Evolutionary conservation across 768 basidiomycete species (phyloP), one percentile per base, ranked within the genome.

Genomic region (Guyanaporus albipodus): DNA sequence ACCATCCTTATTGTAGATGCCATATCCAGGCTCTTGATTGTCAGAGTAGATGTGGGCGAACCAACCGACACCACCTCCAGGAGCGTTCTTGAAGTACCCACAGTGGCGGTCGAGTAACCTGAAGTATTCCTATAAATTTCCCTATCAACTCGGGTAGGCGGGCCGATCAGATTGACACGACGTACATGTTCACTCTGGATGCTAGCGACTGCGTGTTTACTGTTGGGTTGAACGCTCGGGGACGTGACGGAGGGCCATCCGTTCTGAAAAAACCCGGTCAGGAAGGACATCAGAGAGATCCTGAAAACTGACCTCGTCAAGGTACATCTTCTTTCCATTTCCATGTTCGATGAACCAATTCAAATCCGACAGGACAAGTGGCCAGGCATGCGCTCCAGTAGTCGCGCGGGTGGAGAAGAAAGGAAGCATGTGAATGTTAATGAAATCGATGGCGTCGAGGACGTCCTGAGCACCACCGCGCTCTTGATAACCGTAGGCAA

Each of bases 41-140:
- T 87, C 87, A 2, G 80, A 79, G 57, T 87, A 88, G 43, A 88
- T 82, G 59, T 89, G 87, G 21, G 83, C 84, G 55, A 90, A 90
- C 87, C 87, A 90, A 10, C 87, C 85, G 29, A 88, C 67, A 18
- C 85, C 85, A 17, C 85, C 85, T 4, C 76, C 76, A 21, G 65
- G 50, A 22, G 77, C 76, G 0, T 53, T 56, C 65, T 89, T 89
- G 57, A 89, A 71, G 55, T 79, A 72, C 10, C 67, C 55, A 56
- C 87, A 89, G 44, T 83, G 75, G 1, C 69, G 59, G 53, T 90
- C 84, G 12, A 89, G 74, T 11, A 89, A 62, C 18, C 63, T 62
- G 50, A 71, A 87, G 57, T 87, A 89, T 46, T 85, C 51, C 51
- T 55, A 42, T n/a, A 33, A 14, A 32, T 17, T n/a, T 45, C 3